A percentile compares a stretch with the other conserved stretches of the same genome.
These are phyloP conservation scores for Zizania palustris DNA, from an alignment of 202 grass and related monocot species.

Conservation along the genomic window DNA sequence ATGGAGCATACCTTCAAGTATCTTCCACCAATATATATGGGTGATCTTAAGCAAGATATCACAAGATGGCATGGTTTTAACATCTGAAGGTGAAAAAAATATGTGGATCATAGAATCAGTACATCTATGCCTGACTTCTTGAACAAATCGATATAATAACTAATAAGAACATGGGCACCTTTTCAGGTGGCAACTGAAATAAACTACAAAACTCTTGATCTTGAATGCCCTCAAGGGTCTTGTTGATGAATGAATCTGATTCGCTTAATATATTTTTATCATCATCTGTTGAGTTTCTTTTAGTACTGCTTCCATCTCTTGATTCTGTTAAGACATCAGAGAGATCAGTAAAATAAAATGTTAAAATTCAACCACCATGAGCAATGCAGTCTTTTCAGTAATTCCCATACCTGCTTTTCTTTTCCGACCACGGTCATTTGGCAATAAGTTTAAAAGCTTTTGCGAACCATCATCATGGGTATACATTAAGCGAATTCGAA, in stretches of 20 bases:
- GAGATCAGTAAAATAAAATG: slow-evolving; percentile 14
- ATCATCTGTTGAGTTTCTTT: slow-evolving; percentile 42
- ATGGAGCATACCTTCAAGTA: slow-evolving; percentile 78
- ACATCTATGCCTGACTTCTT: neutral
- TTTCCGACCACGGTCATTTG: slow-evolving; percentile 55
- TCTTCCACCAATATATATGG: slow-evolving; percentile 87
- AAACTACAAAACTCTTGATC: slow-evolving; percentile 68
- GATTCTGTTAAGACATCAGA: slow-evolving; percentile 45
- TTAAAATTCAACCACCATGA: neutral
- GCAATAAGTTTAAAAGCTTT: slow-evolving; percentile 58
- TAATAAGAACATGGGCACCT: slow-evolving; percentile 45
- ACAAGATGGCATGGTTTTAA: slow-evolving; percentile 64
- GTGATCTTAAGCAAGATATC: slow-evolving; percentile 63
- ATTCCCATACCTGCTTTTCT: slow-evolving; percentile 53
- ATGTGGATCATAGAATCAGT: slow-evolving; percentile 34
- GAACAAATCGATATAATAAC: slow-evolving; percentile 3
- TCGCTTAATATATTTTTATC: slow-evolving; percentile 59
- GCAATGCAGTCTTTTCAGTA: neutral
- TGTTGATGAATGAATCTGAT: slow-evolving; percentile 56
- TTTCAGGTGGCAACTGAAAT: slow-evolving; percentile 69
- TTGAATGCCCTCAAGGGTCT: slow-evolving; percentile 63
- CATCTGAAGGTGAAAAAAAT: slow-evolving; percentile 49
- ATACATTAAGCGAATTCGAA: slow-evolving; percentile 83
- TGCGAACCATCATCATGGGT: slow-evolving; percentile 66
- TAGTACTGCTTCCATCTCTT: slow-evolving; percentile 43